Evolutionary conservation across 257 asterid species (phyloP).

Genomic region (Rauvolfia tetraphylla): DNA sequence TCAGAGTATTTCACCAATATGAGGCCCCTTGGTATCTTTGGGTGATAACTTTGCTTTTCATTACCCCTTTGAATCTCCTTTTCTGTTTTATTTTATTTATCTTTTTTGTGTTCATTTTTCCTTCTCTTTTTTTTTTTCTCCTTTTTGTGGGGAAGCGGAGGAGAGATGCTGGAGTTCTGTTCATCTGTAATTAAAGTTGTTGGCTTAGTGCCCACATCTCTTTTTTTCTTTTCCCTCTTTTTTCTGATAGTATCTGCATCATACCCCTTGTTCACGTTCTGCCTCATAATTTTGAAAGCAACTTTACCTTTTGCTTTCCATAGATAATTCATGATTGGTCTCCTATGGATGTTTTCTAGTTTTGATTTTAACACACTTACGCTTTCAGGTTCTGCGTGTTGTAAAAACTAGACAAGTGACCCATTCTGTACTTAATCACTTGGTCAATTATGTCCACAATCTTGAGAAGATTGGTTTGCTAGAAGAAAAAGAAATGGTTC

Average conservation of each 20-base stretch:
- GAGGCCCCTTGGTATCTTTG: background rate
- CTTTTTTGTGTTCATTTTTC: background rate
- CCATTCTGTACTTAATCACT: slow-evolving; percentile 72
- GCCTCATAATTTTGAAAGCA: background rate
- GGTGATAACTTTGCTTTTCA: too few species aligned
- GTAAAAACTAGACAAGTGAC: slow-evolving; percentile 96
- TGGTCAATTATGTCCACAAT: slow-evolving; percentile 75
- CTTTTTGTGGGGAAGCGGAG: background rate
- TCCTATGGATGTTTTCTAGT: background rate
- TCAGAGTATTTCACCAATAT: background rate
- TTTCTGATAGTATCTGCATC: background rate
- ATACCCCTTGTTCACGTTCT: background rate
- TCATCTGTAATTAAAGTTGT: background rate
- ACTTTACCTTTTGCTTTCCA: background rate
- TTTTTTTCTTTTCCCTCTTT: too few species aligned
- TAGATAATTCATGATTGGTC: background rate
- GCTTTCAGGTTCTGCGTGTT: slow-evolving; percentile 78
- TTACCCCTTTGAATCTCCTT: background rate
- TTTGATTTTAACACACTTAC: background rate
- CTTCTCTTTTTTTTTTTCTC: background rate
- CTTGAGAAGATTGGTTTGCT: slow-evolving; percentile 90
- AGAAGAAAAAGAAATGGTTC: slow-evolving; percentile 88
- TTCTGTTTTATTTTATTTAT: background rate
- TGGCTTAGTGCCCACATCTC: background rate
- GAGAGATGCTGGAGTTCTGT: background rate